A percentile compares a stretch with the other conserved stretches of the same genome.
These are phyloP conservation scores for Corymbia maculata DNA, from an alignment of 345 rosid genomes.

Conservation along the genomic window DNA sequence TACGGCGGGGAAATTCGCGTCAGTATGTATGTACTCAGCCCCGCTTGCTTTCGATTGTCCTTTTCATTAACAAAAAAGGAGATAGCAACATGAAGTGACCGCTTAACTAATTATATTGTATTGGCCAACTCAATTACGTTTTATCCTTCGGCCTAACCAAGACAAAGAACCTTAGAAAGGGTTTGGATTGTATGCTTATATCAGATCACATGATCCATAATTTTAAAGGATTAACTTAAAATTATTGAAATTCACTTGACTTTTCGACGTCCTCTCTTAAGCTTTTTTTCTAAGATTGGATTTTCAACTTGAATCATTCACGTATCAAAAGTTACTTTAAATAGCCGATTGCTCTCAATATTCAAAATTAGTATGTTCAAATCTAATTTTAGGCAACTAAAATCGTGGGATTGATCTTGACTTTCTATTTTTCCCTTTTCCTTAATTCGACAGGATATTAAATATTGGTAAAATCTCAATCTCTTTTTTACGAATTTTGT, in stretches of 20 bases:
- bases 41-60: background rate
- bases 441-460: rapidly evolving
- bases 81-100: background rate
- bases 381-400: rapidly evolving
- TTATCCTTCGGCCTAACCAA: background rate
- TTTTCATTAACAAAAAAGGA: background rate
- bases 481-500: rapidly evolving
- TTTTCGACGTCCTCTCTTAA: background rate
- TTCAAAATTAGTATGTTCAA: background rate
- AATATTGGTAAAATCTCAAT: background rate
- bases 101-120: background rate
- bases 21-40: background rate
- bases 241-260: background rate
- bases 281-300: background rate
- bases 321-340: no score
- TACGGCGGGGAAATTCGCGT: background rate
- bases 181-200: background rate
- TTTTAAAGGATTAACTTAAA: background rate
- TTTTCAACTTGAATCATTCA: background rate
- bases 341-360: background rate
- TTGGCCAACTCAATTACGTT: background rate
- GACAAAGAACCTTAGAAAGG: background rate
- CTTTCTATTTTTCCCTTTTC: background rate
- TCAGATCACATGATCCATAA: background rate
- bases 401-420: rapidly evolving